phyloP scores from a whole-genome alignment of 2,329 filamentous ascomycete genomes.

The Pestalotiopsis sp. region DNA sequence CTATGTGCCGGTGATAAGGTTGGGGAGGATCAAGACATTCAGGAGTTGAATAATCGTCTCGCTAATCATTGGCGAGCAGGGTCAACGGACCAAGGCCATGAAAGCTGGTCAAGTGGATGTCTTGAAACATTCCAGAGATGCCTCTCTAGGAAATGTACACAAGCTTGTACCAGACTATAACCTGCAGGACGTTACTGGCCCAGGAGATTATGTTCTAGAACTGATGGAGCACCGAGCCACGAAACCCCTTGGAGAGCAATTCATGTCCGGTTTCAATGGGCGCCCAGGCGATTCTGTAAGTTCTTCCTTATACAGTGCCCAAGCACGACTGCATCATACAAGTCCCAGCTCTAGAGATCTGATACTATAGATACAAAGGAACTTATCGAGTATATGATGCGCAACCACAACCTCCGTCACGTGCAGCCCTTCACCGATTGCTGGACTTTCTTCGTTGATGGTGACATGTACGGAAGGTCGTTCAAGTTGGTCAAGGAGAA shows the following conservation, averaged over 20 bases:
- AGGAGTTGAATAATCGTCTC: not conserved
- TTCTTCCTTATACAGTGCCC: not conserved
- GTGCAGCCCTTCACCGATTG: conserved; percentile 28
- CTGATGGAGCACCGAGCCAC: conserved; percentile 40
- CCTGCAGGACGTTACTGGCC: conserved; percentile 38
- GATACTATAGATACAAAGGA: not conserved
- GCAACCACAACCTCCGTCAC: conserved; percentile 32
- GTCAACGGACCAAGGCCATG: conserved; percentile 35
- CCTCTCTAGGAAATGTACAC: conserved; percentile 35
- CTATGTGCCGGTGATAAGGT: not conserved
- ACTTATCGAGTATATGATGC: conserved; percentile 37
- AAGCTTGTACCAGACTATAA: conserved; percentile 47
- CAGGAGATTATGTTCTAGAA: conserved; percentile 36
- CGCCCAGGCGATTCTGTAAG: conserved; percentile 34
- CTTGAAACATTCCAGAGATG: conserved; percentile 35
- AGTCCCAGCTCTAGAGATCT: not conserved
- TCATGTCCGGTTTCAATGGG: conserved; percentile 28
- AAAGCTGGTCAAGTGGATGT: conserved; percentile 35
- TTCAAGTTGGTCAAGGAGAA: conserved; percentile 25
- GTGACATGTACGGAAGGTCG: conserved; percentile 38
- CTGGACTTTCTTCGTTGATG: conserved; percentile 38
- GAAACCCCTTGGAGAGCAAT: conserved; percentile 34
- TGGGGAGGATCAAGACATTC: not conserved
- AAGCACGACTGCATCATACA: not conserved
- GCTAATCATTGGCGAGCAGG: not conserved